Evolutionary conservation across 306 rosid genomes (phyloP).

Genomic region (Canavalia gladiata): DNA sequence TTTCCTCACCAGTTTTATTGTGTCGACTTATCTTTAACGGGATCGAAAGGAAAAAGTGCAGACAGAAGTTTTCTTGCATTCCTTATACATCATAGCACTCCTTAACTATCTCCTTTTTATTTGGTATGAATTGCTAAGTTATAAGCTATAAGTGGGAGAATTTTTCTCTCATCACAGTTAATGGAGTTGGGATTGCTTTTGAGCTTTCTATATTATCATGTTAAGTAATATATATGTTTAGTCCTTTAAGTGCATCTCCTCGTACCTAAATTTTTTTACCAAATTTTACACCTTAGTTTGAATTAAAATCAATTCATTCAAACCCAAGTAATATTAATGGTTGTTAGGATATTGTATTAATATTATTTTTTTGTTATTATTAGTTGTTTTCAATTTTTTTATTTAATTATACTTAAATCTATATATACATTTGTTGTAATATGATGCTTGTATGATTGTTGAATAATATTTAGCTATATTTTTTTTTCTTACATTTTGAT

Average conservation of each 20-base stretch:
- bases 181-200: conserved; percentile 74
- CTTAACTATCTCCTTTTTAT: conserved; percentile 78
- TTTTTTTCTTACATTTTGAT: too few species aligned
- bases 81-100: conserved; percentile 69
- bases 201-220: conserved; percentile 77
- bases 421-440: too few species aligned
- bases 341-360: too few species aligned
- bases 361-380: too few species aligned
- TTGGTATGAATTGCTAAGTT: conserved; percentile 85
- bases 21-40: conserved; percentile 72
- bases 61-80: conserved; percentile 78
- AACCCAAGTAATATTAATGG: conserved; percentile 44
- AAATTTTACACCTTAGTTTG: conserved; percentile 37
- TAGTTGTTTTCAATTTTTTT: too few species aligned
- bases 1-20: background rate
- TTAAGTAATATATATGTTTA: conserved; percentile 48
- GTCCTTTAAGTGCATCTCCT: too few species aligned
- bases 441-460: too few species aligned
- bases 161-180: conserved; percentile 71
- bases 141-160: conserved; percentile 82
- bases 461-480: too few species aligned
- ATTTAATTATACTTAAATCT: too few species aligned
- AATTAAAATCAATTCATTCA: background rate
- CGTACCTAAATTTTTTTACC: conserved; percentile 14
- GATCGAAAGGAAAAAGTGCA: conserved; percentile 72